Conservation (phyloP, 2,329 filamentous ascomycete species). For the Seiridium cupressi region DNA sequence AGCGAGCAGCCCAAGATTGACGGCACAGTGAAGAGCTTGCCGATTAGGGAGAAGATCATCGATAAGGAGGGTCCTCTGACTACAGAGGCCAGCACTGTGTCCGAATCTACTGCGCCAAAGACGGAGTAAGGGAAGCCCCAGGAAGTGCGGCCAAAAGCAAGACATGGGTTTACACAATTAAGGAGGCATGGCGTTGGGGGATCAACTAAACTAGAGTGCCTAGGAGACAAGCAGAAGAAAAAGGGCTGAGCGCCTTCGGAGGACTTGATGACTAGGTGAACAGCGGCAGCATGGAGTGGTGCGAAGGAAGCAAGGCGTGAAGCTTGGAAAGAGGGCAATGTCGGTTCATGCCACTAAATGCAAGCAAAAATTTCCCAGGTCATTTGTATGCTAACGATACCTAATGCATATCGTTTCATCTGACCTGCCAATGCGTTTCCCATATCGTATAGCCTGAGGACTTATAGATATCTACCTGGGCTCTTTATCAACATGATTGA, state of each 20-base stretch:
- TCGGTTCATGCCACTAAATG: no score
- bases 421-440: no score
- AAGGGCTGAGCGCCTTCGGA: background rate
- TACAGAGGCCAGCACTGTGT: constrained; percentile 12
- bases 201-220: background rate
- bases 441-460: no score
- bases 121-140: constrained; percentile 4
- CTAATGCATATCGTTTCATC: no score
- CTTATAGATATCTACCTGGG: no score
- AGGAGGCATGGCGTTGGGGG: constrained; percentile 1
- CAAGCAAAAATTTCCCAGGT: no score
- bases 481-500: no score
- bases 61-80: constrained; percentile 20
- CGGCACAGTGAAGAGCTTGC: constrained; percentile 23
- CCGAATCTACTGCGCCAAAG: constrained; percentile 15
- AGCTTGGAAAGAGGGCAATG: no score
- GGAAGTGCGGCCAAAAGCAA: no score
- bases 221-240: background rate
- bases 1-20: constrained; percentile 18
- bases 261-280: background rate
- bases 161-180: no score
- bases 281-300: background rate
- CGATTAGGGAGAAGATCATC: constrained; percentile 26
- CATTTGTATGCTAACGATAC: no score
- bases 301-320: no score